Evolutionary conservation across 495 filamentous ascomycete species (phyloP).

Genomic region (Geopyxis carbonaria): DNA sequence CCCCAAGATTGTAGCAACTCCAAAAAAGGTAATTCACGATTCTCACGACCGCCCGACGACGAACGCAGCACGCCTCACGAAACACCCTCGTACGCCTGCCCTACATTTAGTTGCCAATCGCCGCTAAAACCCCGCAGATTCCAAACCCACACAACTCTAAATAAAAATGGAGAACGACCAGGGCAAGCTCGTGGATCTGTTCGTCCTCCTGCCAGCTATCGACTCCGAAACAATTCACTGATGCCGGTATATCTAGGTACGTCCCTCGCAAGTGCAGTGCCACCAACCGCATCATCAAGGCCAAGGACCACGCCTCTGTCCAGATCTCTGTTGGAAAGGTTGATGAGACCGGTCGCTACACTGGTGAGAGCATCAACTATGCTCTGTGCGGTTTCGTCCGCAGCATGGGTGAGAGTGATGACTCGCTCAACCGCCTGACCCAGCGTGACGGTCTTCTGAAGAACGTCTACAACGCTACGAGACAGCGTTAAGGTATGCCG

Average conservation of each 20-base stretch:
- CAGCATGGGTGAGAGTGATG: constrained; percentile 93
- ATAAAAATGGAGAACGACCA: constrained; percentile 95
- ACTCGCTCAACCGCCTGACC: constrained; percentile 83
- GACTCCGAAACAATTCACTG: constrained; percentile 4
- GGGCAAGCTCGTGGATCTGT: constrained; percentile 99
- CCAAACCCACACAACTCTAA: too few relatives aligned
- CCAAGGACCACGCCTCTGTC: constrained; percentile 90
- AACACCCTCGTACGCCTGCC: too few relatives aligned
- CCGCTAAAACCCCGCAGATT: too few relatives aligned
- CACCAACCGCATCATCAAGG: constrained; percentile 96
- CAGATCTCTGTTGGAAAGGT: constrained; percentile 87
- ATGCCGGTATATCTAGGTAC: constrained; percentile 43
- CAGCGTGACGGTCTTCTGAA: constrained; percentile 94
- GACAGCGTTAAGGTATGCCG: constrained; percentile 25
- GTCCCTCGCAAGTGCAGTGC: constrained; percentile 96
- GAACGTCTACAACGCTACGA: constrained; percentile 68
- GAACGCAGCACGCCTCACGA: too few relatives aligned
- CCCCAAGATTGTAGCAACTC: too few relatives aligned
- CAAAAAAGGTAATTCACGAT: too few relatives aligned
- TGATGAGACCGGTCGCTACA: constrained; percentile 94
- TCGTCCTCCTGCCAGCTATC: constrained; percentile 2
- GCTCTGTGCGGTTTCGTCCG: constrained; percentile 96
- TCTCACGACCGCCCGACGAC: too few relatives aligned
- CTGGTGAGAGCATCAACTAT: constrained; percentile 91
- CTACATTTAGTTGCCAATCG: too few relatives aligned